Evolutionary conservation across 805 yeast species (phyloP).

Genomic region (Candida xiaguanensis): DNA sequence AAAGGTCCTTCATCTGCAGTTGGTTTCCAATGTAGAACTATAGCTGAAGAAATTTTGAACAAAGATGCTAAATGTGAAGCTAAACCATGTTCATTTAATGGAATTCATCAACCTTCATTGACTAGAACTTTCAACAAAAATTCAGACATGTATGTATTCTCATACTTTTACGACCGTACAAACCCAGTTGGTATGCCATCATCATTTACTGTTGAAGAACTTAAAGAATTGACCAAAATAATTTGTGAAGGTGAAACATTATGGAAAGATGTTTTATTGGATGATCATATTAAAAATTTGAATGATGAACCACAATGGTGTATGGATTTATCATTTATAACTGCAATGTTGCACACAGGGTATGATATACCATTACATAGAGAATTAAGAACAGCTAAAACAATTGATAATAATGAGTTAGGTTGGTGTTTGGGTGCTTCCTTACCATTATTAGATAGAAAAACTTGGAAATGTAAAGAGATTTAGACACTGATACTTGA

Average conservation of each 20-base stretch:
- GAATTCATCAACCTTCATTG: constrained; percentile 94
- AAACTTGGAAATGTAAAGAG: constrained; percentile 61
- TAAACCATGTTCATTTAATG: constrained; percentile 93
- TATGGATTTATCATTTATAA: constrained; percentile 85
- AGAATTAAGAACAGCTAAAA: constrained; percentile 90
- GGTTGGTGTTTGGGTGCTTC: constrained; percentile 99
- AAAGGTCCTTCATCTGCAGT: constrained; percentile 55
- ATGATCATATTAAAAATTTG: constrained; percentile 64
- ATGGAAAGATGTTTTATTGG: constrained; percentile 70
- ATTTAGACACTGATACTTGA: too few relatives aligned
- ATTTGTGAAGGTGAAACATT: constrained; percentile 82
- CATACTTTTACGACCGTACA: constrained; percentile 93
- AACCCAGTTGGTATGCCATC: constrained; percentile 93
- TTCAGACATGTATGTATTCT: constrained; percentile 83
- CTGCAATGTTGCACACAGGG: constrained; percentile 89
- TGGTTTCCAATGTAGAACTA: constrained; percentile 79
- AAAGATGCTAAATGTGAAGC: constrained; percentile 74
- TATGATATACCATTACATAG: constrained; percentile 89
- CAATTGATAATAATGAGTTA: constrained; percentile 80
- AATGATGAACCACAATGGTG: constrained; percentile 91
- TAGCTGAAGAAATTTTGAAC: constrained; percentile 79
- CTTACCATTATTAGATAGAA: constrained; percentile 74
- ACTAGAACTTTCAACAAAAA: constrained; percentile 66
- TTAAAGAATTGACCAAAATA: constrained; percentile 71
- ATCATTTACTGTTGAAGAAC: constrained; percentile 80